A percentile compares a stretch with the other conserved stretches of the same genome.
Evolutionary conservation across 2,329 filamentous ascomycete genomes (phyloP).

Genomic region (Alternaria consortialis): DNA sequence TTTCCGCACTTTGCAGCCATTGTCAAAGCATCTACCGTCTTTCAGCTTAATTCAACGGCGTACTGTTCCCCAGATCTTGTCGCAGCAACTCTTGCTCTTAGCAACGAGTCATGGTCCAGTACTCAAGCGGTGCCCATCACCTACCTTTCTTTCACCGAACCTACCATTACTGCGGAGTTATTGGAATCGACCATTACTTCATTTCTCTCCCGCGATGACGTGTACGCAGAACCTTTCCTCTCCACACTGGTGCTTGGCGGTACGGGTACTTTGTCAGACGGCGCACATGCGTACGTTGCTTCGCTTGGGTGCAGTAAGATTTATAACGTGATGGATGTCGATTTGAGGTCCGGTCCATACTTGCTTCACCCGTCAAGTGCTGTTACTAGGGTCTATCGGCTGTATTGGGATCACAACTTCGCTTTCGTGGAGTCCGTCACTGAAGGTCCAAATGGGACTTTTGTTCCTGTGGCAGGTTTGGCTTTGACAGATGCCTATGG

Average conservation of each 20-base stretch:
- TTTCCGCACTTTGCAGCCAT: background rate
- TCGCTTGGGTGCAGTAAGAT: constrained; percentile 13
- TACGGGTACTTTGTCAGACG: background rate
- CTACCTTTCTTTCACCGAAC: constrained; percentile 3
- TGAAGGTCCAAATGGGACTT: constrained; percentile 20
- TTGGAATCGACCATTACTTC: constrained; percentile 4
- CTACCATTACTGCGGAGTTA: background rate
- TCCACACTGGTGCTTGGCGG: constrained; percentile 16
- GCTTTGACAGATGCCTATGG: constrained; percentile 17
- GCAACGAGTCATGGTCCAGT: background rate
- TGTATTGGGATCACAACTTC: constrained; percentile 23
- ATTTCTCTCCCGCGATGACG: constrained; percentile 10
- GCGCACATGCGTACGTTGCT: constrained; percentile 4
- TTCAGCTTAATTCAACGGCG: constrained; percentile 13
- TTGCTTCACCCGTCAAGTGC: constrained; percentile 15
- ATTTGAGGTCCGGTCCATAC: constrained; percentile 17
- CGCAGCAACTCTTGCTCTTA: constrained; percentile 1
- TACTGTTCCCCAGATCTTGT: constrained; percentile 11
- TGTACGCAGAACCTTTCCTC: constrained; percentile 17
- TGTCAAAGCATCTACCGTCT: background rate
- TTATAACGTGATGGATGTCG: background rate
- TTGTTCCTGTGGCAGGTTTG: constrained; percentile 18
- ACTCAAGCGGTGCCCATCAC: constrained; percentile 8
- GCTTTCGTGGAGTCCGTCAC: constrained; percentile 21
- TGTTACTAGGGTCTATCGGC: constrained; percentile 19